Evolutionary conservation across 1,139 yeast species (phyloP), one percentile per base, ranked within the genome.

Genomic region (Hanseniaspora uvarum): DNA sequence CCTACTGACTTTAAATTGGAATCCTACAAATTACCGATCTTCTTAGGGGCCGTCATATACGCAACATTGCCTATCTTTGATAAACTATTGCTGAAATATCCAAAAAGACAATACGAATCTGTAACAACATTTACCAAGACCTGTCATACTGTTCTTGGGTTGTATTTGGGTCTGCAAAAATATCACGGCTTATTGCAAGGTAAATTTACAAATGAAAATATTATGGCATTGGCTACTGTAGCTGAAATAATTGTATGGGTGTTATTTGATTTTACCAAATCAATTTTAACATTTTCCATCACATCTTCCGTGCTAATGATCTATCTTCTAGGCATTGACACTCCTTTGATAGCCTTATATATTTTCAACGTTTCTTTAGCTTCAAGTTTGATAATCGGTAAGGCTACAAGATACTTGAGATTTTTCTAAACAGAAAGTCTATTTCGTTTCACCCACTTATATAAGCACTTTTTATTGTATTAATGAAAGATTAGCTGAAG

Each of bases 111-210:
- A 33, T 33, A 30, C 31, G 51, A 37, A 52, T 71, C 71, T 50
- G 69, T 73, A 64, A 62, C 71, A 7, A 67, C 77, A 6, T 69
- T 80, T 37, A 65, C 80, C 57, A 76, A 95, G 58, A 77, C 86
- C 39, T 72, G 78, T 52, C 81, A 86, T 49, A 88, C 94, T 7
- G 79, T 88, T 61, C 70, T 88, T 58, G 96, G 96, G 3, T 79
- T 89, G 30, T 78, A 86, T 8, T 88, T 86, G 63, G 95, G 94
- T 23, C 77, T 88, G 46, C 77, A 94, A 58, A 83, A 83, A 61
- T 75, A 86, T 7, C 36, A 44, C 5, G 18, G 10, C 3, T 26
- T 38, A 68, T 21, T 41, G 8, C 36, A 41, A 24, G 37, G n/a
- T 3, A 39, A 41, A 4, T 19, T 49, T 30, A n/a, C 53, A 4